Percentiles rank a stretch among this genome's conserved stretches.
These are phyloP conservation scores for Cymbopogon citratus DNA, from an alignment of 176 grass and related monocot species.

Conservation along the genomic window DNA sequence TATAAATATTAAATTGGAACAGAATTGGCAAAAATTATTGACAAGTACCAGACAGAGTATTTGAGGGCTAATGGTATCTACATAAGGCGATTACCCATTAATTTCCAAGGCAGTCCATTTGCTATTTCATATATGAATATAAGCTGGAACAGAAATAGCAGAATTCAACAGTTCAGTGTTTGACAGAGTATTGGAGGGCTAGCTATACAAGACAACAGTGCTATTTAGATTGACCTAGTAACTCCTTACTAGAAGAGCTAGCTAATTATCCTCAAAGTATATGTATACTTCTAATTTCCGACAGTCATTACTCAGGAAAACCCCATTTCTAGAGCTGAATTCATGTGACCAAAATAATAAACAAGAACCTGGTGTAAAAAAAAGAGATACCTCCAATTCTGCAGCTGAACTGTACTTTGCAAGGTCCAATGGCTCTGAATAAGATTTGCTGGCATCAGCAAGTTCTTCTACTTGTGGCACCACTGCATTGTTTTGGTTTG, in stretches of 20 bases:
- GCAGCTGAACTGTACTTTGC: constrained; percentile 47
- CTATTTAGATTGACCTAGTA: constrained; percentile 2
- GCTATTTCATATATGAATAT: too few relatives aligned
- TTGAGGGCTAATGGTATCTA: too few relatives aligned
- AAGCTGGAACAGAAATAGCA: too few relatives aligned
- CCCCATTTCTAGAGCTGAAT: constrained; percentile 3
- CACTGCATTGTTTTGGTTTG: constrained; percentile 13
- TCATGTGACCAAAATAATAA: background rate
- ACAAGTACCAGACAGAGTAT: too few relatives aligned
- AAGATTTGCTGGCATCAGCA: constrained; percentile 7
- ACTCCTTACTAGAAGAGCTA: background rate
- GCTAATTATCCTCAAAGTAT: background rate
- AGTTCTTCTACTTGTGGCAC: constrained; percentile 10
- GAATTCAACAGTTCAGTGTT: background rate
- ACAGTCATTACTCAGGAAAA: background rate
- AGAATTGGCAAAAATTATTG: too few relatives aligned
- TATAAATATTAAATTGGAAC: too few relatives aligned
- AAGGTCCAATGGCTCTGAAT: constrained; percentile 46
- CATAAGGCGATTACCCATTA: too few relatives aligned
- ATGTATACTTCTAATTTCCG: background rate
- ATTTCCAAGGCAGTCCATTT: too few relatives aligned
- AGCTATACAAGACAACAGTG: background rate
- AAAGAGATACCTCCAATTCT: constrained; percentile 64
- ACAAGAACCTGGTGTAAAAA: background rate
- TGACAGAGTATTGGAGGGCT: background rate